Evolutionary conservation across 2,329 filamentous ascomycete genomes (phyloP), one percentile per base, ranked within the genome.

Genomic region (Teratosphaeria epicoccoides): DNA sequence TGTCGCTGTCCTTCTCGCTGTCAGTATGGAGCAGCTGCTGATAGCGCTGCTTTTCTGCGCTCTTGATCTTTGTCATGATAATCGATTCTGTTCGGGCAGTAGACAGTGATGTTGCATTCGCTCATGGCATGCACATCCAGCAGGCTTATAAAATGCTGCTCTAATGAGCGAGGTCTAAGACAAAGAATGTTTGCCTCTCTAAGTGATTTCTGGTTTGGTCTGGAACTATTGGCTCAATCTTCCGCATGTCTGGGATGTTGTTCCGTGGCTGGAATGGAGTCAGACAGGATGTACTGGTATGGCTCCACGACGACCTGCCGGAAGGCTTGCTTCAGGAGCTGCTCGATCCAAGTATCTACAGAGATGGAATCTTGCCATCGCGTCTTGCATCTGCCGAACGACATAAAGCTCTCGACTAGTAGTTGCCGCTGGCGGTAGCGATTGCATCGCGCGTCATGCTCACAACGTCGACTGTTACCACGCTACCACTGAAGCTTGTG

Each of bases 381-480:
- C n/a, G 1, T 20, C 3, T 17, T 5, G 14, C 14, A 2, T 17
- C 6, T n/a, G n/a, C 2, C 20, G 17, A 17, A 40, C 7, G 14
- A 9, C 4, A 40, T n/a, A 4, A 17, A 14, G n/a, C 20, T 17
- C 14, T 6, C 33, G 20, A 6, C n/a, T 17, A 54, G 44, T 60
- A 63, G 55, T 63, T 63, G 11, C 46, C 47, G 23, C 47, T 22
- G 9, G 57, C 61, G 45, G 54, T 60, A 2, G 49, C 52, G 10
- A 56, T 50, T 14, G 44, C 50, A 51, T 61, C 59, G 22, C 52
- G 24, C 9, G 51, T 50, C 55, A 59, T 56, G 24, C 37, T 14
- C 22, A 61, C 59, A 49, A 56, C 26, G 56, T 59, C 55, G 7
- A 61, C 56, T 24, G 59, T 50, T 12, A 60, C 57, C 20, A 40